Evolutionary conservation across 352 stramenopile genomes (phyloP), one percentile per base, ranked within the genome.

Genomic region (Pythium plurisporium): DNA sequence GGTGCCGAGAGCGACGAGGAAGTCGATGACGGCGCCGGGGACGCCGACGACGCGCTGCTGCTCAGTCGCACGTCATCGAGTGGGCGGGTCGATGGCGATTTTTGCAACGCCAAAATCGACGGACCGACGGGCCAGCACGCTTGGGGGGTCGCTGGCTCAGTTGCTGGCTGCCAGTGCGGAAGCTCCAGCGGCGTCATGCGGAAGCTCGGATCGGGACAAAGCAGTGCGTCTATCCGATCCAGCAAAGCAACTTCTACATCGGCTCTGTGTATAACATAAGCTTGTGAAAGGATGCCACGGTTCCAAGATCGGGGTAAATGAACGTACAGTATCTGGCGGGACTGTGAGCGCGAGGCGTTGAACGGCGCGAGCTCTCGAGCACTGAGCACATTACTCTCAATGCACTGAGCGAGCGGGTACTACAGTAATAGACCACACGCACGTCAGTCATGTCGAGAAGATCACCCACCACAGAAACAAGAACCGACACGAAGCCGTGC

Each of bases 111-210:
- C n/a, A n/a, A n/a, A n/a, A n/a, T n/a, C n/a, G n/a, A n/a, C 4
- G 63, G 69, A 5, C 44, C 49, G 8, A 19, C 55, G 1, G 68
- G 60, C 64, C 68, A 73, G 31, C 64, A 76, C 17, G 70, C 49
- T 30, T 57, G 17, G 38, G 14, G 49, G 17, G 29, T 40, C 20
- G 9, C 4, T n/a, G n/a, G n/a, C 31, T 5, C 19, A 11, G n/a
- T 42, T 22, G 12, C 25, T 22, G 43, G 11, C 12, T 12, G 14
- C 34, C 40, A 55, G 29, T 51, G 17, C 15, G 59, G 59, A 2
- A 67, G 29, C 1, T n/a, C 11, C 6, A 66, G 52, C 22, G 50
- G 44, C 14, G 37, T 49, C 59, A 67, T 62, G 1, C 2, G 19
- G 11, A 62, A 46, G n/a, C 23, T 20, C 2, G 36, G 8, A 0